Conservation (phyloP, 805 yeast genomes). For the Candida nonsorbophila region DNA sequence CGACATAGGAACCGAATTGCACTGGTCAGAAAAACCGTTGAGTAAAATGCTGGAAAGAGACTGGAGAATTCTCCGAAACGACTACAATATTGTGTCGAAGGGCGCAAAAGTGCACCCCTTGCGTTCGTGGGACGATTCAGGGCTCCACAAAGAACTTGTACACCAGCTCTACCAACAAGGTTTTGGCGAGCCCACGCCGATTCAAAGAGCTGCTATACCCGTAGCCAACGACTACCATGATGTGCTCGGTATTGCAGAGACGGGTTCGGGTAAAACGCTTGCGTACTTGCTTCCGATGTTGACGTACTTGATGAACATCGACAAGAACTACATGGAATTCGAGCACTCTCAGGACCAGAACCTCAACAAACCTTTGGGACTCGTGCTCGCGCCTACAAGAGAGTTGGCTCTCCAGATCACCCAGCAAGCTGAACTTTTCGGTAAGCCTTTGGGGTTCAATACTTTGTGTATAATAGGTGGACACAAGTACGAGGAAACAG, state of each 20-base stretch:
- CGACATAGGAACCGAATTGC: constrained; percentile 17
- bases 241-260: constrained; percentile 86
- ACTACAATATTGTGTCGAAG: constrained; percentile 58
- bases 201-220: constrained; percentile 87
- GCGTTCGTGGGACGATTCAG: constrained; percentile 67
- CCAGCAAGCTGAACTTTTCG: constrained; percentile 53
- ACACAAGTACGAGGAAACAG: constrained; percentile 72
- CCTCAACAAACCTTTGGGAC: constrained; percentile 64
- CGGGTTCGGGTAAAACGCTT: constrained; percentile 94
- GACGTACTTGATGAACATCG: constrained; percentile 39
- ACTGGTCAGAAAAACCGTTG: constrained; percentile 68
- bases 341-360: constrained; percentile 42
- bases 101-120: constrained; percentile 57
- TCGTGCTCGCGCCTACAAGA: constrained; percentile 87
- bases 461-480: constrained; percentile 83
- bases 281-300: constrained; percentile 75
- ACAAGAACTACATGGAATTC: constrained; percentile 25
- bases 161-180: constrained; percentile 36
- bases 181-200: constrained; percentile 75
- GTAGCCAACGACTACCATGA: constrained; percentile 56
- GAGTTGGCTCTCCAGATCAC: constrained; percentile 89
- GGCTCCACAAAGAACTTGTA: constrained; percentile 11
- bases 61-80: constrained; percentile 85
- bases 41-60: constrained; percentile 72
- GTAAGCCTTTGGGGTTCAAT: constrained; percentile 33